Percentiles rank a stretch among this genome's conserved stretches.
Evolutionary conservation across 257 asterid genomes (phyloP).

Genomic region (Gentiana dahurica): DNA sequence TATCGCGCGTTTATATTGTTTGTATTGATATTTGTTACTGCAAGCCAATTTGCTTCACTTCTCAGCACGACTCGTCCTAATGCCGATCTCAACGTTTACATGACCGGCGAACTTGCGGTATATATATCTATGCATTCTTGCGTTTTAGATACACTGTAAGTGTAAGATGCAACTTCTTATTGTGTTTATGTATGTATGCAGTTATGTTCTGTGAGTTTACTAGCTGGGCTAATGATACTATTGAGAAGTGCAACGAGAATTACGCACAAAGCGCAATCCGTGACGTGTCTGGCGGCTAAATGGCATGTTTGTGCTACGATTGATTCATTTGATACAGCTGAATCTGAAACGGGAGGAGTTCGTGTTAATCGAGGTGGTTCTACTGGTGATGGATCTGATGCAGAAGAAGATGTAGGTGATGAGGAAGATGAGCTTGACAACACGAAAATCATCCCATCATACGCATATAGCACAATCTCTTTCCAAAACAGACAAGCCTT

Average conservation of each 20-base stretch:
- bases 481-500: constrained; percentile 91
- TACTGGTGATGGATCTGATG: constrained; percentile 36
- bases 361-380: constrained; percentile 18
- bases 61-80: constrained; percentile 62
- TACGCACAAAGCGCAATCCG: constrained; percentile 84
- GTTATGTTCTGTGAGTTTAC: constrained; percentile 81
- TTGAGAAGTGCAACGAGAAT: constrained; percentile 77
- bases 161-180: not conserved
- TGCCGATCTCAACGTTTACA: constrained; percentile 45
- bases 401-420: constrained; percentile 70
- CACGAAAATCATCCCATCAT: constrained; percentile 46
- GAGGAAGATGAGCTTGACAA: constrained; percentile 91
- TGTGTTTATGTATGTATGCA: constrained; percentile 15
- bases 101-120: constrained; percentile 88
- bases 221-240: constrained; percentile 67
- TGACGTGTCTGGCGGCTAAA: constrained; percentile 85
- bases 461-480: constrained; percentile 63
- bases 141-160: not conserved
- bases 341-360: constrained; percentile 31
- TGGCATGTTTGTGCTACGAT: constrained; percentile 93
- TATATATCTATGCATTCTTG: constrained; percentile 4
- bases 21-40: constrained; percentile 63
- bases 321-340: constrained; percentile 55
- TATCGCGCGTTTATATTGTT: constrained; percentile 59
- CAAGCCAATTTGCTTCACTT: constrained; percentile 77